Conservation (phyloP, 768 basidiomycete species). For the Brasilioporus rufonigricans region DNA sequence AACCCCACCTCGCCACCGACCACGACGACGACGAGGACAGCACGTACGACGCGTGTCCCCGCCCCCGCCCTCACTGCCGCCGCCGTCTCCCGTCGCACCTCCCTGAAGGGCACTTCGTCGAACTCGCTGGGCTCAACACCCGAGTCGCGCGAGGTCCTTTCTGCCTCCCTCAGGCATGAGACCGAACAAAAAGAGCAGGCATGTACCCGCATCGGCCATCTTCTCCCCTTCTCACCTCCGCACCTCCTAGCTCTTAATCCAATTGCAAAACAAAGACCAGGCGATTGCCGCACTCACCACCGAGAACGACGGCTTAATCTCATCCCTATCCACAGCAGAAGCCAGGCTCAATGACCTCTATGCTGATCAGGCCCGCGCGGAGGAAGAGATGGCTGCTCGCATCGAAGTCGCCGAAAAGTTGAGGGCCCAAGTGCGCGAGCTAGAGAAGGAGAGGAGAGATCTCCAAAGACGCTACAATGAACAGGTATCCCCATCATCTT, state of each 20-base stretch:
- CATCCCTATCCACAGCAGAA: slow-evolving; percentile 67
- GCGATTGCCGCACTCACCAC: slow-evolving; percentile 54
- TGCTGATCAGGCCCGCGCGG: slow-evolving; percentile 76
- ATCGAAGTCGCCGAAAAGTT: slow-evolving; percentile 84
- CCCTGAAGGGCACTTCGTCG: slow-evolving; percentile 44
- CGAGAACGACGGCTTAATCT: slow-evolving; percentile 65
- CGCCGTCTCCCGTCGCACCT: slow-evolving; percentile 47
- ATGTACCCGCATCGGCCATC: slow-evolving; percentile 19
- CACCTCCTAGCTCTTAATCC: slow-evolving; percentile 61
- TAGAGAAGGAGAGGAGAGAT: slow-evolving; percentile 89
- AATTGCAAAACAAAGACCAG: slow-evolving; percentile 78
- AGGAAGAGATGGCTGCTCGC: slow-evolving; percentile 76
- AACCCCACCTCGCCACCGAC: slow-evolving; percentile 42
- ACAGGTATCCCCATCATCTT: slow-evolving; percentile 50
- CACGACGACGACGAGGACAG: slow-evolving; percentile 37
- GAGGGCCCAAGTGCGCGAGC: slow-evolving; percentile 72
- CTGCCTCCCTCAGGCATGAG: slow-evolving; percentile 67
- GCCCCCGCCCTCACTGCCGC: slow-evolving; percentile 36
- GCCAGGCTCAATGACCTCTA: slow-evolving; percentile 76
- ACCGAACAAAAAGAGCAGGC: slow-evolving; percentile 83
- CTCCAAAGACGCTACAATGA: slow-evolving; percentile 81
- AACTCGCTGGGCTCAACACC: slow-evolving; percentile 35
- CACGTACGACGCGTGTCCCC: slow-evolving; percentile 57
- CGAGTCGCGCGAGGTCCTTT: slow-evolving; percentile 55
- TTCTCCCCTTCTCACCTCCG: slow-evolving; percentile 9